These are phyloP conservation scores for Brassica napus DNA, from an alignment of 345 rosid species.

Conservation along the genomic window DNA sequence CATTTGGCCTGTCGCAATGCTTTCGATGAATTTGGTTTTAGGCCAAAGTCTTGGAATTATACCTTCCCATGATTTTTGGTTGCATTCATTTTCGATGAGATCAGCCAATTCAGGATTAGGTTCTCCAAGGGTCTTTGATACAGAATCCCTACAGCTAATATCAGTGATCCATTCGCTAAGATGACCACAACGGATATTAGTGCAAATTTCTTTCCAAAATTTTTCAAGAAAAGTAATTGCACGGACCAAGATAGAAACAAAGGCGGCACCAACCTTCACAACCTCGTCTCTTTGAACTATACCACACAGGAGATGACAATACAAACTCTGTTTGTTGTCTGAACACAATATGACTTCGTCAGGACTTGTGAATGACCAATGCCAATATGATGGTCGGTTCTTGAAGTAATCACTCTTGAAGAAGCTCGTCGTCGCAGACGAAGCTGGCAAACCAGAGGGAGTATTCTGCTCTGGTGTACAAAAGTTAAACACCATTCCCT, in stretches of 20 bases:
- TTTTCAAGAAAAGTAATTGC: constrained; percentile 64
- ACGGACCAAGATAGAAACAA: constrained; percentile 55
- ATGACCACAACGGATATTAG: constrained; percentile 50
- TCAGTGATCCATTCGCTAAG: constrained; percentile 67
- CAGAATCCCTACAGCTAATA: constrained; percentile 39
- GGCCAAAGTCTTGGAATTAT: constrained; percentile 69
- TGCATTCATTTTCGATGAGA: constrained; percentile 44
- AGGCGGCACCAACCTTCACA: constrained; percentile 56
- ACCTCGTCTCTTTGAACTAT: constrained; percentile 57
- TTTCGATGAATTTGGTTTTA: constrained; percentile 55
- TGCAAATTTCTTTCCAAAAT: constrained; percentile 56
- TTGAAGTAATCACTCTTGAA: constrained; percentile 54
- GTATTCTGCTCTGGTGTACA: neutral
- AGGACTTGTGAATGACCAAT: constrained; percentile 52
- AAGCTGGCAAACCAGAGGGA: constrained; percentile 14
- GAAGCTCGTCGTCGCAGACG: neutral
- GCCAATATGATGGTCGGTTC: constrained; percentile 44
- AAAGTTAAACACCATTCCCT: constrained; percentile 20
- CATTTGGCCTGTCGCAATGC: constrained; percentile 70
- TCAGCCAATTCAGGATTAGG: constrained; percentile 53
- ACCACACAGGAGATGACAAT: constrained; percentile 65
- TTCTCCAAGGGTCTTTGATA: constrained; percentile 37
- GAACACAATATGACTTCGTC: constrained; percentile 61
- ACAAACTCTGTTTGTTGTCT: constrained; percentile 70
- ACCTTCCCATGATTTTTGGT: constrained; percentile 63